Evolutionary conservation across 257 asterid species (phyloP), one percentile per base, ranked within the genome.

Genomic region (Marsdenia floribunda): DNA sequence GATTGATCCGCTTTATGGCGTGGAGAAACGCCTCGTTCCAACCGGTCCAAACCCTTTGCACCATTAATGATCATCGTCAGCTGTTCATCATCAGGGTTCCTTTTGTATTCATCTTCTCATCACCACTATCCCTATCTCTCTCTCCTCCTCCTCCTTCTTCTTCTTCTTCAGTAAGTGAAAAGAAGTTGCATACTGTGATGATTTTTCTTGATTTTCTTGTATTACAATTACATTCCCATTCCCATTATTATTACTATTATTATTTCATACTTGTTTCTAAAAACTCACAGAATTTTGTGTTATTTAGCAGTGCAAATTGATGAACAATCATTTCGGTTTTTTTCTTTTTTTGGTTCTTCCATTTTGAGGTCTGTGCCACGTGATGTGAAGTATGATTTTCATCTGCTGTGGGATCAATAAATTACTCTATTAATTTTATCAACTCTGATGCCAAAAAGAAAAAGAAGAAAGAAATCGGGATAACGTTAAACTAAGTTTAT

Each of bases 11-110:
- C 83, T 83, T 50, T 93, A 88, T 42, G 97, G 93, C 11, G 88
- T 73, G 0, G 97, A 88, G 71, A 91, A 91, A 81, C 90, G 95
- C 61, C 88, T 87, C 2, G 98, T 93, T 58, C 98, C 98, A 0
- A 72, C 86, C 24, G 98, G 98, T 26, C 98, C 98, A 22, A 93
- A 93, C 77, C 98, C 97, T 15, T 77, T 93, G 83, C 98, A 93
- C 79, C 98, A 93, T 80, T 92, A 78, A 77, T 59, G 64, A 68
- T 63, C 33, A 50, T 1, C 50, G 37, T 49, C 14, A 40, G 35
- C 60, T 11, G 55, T 53, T 12, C 6, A 53, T 8, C 33, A 29
- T 6, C 47, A 24, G 21, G 26, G 19, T 22, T 70, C 21, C 18
- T 38, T 70, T 9, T 52, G 54, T 33, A 50, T 21, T 29, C 54